phyloP scores from a whole-genome alignment of 2,329 filamentous ascomycete species.

The Trichoderma sp. region DNA sequence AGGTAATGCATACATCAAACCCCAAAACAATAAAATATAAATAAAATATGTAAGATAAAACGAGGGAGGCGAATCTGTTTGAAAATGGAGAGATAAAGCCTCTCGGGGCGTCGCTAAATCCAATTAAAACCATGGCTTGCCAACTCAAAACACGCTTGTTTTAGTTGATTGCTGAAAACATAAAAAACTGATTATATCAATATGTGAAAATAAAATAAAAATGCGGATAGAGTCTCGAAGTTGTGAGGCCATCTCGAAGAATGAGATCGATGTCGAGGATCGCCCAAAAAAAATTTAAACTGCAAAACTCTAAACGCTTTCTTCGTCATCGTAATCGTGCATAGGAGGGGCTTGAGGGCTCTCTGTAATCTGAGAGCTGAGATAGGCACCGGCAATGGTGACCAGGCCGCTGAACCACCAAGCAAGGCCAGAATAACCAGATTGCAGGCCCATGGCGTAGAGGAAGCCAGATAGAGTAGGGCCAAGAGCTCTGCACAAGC shows the following conservation, averaged over 20 bases:
- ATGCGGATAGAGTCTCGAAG: background rate
- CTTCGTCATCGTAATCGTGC: conserved; percentile 39
- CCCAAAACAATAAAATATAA: background rate
- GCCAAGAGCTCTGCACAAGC: conserved; percentile 82
- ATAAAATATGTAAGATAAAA: background rate
- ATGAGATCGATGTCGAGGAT: background rate
- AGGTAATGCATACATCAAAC: background rate
- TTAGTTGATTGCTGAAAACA: background rate
- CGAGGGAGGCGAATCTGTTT: background rate
- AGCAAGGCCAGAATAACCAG: conserved; percentile 82
- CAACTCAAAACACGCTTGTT: background rate
- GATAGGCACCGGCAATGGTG: conserved; percentile 70
- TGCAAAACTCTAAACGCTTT: conserved; percentile 32
- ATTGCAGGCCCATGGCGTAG: conserved; percentile 75
- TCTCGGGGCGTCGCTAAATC: background rate
- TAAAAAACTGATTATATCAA: background rate
- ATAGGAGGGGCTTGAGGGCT: conserved; percentile 48
- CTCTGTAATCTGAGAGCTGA: conserved; percentile 77
- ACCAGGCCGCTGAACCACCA: conserved; percentile 91
- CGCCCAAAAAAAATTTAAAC: background rate
- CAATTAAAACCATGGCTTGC: background rate
- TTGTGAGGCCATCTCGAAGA: background rate
- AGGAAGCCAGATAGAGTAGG: conserved; percentile 85
- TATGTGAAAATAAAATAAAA: background rate
- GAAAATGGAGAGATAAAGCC: background rate